Percentiles rank a stretch among this genome's conserved stretches.
Conservation (phyloP, 2,329 filamentous ascomycete species). For the Colletotrichum sp. region DNA sequence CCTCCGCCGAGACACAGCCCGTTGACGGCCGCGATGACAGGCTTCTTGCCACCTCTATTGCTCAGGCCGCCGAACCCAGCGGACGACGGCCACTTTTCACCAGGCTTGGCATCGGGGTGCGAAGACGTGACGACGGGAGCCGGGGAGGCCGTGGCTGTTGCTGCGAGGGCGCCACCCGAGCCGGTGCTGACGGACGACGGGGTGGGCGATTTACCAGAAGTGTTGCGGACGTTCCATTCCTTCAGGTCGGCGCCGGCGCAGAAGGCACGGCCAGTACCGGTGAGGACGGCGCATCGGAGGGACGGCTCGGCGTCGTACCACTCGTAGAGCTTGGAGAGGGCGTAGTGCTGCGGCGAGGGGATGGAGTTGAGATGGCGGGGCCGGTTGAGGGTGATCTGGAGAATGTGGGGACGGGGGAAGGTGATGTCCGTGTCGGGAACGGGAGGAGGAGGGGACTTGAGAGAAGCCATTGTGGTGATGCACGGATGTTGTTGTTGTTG, state of each 20-base stretch:
- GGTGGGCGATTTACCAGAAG: slow-evolving; percentile 11
- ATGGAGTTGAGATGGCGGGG: slow-evolving; percentile 64
- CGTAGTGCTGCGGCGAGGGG: slow-evolving; percentile 50
- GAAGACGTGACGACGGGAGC: neutral
- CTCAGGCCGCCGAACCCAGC: slow-evolving; percentile 45
- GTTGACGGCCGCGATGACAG: slow-evolving; percentile 78
- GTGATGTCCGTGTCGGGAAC: slow-evolving; percentile 33
- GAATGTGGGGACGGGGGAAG: slow-evolving; percentile 58
- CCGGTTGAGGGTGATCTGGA: slow-evolving; percentile 66
- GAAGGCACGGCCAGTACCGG: slow-evolving; percentile 67
- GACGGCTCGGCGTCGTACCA: slow-evolving; percentile 69
- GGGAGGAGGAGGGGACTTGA: neutral
- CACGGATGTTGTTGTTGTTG: neutral
- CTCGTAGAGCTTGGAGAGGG: slow-evolving; percentile 46
- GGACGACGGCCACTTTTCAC: slow-evolving; percentile 13
- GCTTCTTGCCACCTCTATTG: slow-evolving; percentile 73
- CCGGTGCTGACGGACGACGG: neutral
- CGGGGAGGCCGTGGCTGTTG: neutral
- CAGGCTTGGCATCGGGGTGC: neutral
- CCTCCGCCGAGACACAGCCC: slow-evolving; percentile 78
- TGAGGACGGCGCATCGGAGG: slow-evolving; percentile 67
- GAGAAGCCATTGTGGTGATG: neutral
- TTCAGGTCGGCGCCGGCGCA: slow-evolving; percentile 73
- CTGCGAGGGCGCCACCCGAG: neutral
- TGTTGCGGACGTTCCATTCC: slow-evolving; percentile 60